Evolutionary conservation across 257 asterid species (phyloP).

Genomic region (Hygrophila difformis): DNA sequence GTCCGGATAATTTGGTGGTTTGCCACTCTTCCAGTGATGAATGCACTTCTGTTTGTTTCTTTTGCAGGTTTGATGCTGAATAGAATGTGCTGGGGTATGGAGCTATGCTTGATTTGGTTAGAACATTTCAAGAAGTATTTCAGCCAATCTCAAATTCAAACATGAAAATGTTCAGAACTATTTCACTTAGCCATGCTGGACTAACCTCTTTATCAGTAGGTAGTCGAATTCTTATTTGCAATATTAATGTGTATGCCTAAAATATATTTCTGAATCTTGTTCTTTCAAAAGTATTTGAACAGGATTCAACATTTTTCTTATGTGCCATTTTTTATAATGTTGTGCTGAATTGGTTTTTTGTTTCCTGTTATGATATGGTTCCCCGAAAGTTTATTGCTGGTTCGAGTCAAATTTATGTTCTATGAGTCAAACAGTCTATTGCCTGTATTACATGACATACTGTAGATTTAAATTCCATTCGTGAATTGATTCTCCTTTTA

Average conservation of each 20-base stretch:
- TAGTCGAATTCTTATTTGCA: slow-evolving; percentile 37
- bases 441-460: too few relatives aligned
- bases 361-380: slow-evolving; percentile 8
- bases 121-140: slow-evolving; percentile 32
- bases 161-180: slow-evolving; percentile 44
- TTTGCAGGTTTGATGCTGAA: slow-evolving; percentile 63
- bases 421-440: not conserved
- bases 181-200: slow-evolving; percentile 59
- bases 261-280: slow-evolving; percentile 12
- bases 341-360: slow-evolving; percentile 13
- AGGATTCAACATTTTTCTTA: slow-evolving; percentile 7
- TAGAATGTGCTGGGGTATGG: slow-evolving; percentile 29
- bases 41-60: slow-evolving; percentile 34
- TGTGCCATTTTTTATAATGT: not conserved
- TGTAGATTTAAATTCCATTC: not conserved
- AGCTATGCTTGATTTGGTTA: slow-evolving; percentile 36
- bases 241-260: slow-evolving; percentile 15
- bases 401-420: slow-evolving; percentile 11
- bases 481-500: slow-evolving; percentile 5
- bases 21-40: slow-evolving; percentile 32
- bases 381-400: slow-evolving; percentile 10
- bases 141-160: slow-evolving; percentile 35
- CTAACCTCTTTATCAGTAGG: slow-evolving; percentile 49
- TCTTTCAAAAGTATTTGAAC: slow-evolving; percentile 16
- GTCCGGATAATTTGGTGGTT: slow-evolving; percentile 31